A percentile compares a stretch with the other conserved stretches of the same genome.
phyloP scores from a whole-genome alignment of 306 rosid species.

The Lathyrus sativus region DNA sequence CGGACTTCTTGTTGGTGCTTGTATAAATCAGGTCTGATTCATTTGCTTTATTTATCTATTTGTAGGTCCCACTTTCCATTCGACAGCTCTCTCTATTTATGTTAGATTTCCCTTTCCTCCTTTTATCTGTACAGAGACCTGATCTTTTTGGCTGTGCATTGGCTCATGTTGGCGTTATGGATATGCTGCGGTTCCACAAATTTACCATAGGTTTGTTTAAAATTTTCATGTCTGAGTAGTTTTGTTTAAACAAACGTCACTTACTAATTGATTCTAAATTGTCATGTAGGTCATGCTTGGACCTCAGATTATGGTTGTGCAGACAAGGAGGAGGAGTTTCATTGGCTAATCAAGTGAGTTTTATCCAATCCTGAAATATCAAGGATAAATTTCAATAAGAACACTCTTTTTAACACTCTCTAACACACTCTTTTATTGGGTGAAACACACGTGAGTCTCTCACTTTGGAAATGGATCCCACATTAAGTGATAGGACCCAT shows the following conservation, averaged over 20 bases:
- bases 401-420: too few relatives aligned
- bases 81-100: conserved; percentile 11
- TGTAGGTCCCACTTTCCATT: conserved; percentile 17
- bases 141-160: conserved; percentile 92
- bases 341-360: conserved; percentile 78
- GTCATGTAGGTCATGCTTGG: conserved; percentile 90
- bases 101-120: conserved; percentile 12
- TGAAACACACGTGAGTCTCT: too few relatives aligned
- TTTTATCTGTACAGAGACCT: conserved; percentile 67
- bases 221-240: conserved; percentile 11
- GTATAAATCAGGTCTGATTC: conserved; percentile 83
- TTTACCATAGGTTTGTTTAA: conserved; percentile 79
- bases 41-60: conserved; percentile 22
- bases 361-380: conserved; percentile 27
- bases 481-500: too few relatives aligned
- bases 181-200: conserved; percentile 94
- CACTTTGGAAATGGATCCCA: too few relatives aligned
- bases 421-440: too few relatives aligned
- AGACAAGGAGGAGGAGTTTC: conserved; percentile 84
- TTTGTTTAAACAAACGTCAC: conserved; percentile 9
- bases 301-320: conserved; percentile 93
- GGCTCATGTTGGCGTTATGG: conserved; percentile 99
- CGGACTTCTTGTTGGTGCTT: conserved; percentile 94
- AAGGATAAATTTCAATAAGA: conserved; percentile 3
- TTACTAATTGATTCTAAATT: conserved; percentile 20